Conservation (phyloP, 2,329 filamentous ascomycete species). For the Immersiporthe knoxdaviesiana region DNA sequence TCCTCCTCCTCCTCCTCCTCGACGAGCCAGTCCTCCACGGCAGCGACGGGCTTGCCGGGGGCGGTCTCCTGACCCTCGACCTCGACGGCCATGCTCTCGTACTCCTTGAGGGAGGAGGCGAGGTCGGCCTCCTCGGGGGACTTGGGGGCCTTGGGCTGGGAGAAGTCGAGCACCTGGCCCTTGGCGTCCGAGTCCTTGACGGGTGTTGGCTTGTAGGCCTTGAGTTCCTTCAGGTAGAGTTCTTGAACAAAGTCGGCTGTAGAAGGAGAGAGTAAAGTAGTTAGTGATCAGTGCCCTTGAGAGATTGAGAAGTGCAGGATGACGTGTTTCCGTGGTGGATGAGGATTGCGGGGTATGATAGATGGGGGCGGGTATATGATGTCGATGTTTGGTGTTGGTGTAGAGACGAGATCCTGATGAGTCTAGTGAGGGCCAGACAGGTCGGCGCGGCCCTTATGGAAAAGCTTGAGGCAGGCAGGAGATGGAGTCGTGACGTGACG, state of each 20-base stretch:
- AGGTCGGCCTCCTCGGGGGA: constrained; percentile 95
- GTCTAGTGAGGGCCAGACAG: neutral
- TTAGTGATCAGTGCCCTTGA: constrained; percentile 33
- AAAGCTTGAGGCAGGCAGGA: constrained; percentile 7
- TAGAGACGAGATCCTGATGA: neutral
- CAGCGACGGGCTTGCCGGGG: constrained; percentile 60
- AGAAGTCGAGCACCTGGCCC: constrained; percentile 89
- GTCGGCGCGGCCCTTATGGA: constrained; percentile 5
- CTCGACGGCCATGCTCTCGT: constrained; percentile 92
- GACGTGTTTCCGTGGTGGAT: neutral
- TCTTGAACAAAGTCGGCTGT: constrained; percentile 97
- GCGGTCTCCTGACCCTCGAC: constrained; percentile 81
- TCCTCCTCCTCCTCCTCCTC: constrained; percentile 76
- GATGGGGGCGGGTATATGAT: neutral
- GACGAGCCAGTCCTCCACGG: constrained; percentile 77
- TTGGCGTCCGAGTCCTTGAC: constrained; percentile 86
- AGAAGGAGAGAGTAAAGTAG: constrained; percentile 26
- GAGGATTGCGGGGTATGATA: neutral
- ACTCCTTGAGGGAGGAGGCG: constrained; percentile 87
- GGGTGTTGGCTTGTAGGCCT: constrained; percentile 85
- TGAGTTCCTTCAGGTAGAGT: constrained; percentile 94
- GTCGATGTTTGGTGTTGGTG: neutral
- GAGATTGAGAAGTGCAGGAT: neutral
- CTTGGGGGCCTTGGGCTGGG: constrained; percentile 75
- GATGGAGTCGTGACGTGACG: constrained; percentile 21